A percentile compares a stretch with the other conserved stretches of the same genome.
Conservation (phyloP, 495 filamentous ascomycete genomes). For the Tuber melanosporum region DNA sequence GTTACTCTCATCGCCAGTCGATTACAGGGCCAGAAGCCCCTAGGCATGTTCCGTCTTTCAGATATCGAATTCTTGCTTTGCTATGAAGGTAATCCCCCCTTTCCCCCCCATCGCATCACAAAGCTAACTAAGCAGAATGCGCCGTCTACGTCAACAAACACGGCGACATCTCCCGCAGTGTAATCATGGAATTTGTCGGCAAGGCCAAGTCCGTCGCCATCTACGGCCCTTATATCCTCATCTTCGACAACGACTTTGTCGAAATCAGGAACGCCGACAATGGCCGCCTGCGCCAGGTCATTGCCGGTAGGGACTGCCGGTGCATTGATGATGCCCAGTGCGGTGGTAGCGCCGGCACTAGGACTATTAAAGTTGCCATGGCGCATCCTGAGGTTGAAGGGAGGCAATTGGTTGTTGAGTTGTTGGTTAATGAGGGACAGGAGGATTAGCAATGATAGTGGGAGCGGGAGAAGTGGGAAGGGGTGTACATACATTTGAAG, state of each 20-base stretch:
- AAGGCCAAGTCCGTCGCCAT: constrained; percentile 68
- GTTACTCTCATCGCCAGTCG: constrained; percentile 73
- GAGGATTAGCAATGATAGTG: constrained; percentile 54
- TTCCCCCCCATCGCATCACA: neutral
- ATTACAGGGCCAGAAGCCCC: constrained; percentile 69
- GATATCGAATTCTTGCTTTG: constrained; percentile 89
- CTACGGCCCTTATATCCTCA: constrained; percentile 71
- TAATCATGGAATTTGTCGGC: constrained; percentile 97
- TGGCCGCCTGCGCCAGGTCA: constrained; percentile 85
- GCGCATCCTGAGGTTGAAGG: constrained; percentile 79
- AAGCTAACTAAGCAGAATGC: constrained; percentile 52
- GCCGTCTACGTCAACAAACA: constrained; percentile 98
- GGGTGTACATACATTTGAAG: constrained; percentile 3
- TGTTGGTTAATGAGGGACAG: constrained; percentile 91
- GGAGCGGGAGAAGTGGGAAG: neutral
- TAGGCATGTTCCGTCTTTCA: constrained; percentile 94
- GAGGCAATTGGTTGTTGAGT: constrained; percentile 79
- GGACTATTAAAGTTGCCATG: constrained; percentile 89
- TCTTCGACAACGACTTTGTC: constrained; percentile 84
- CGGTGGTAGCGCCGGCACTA: constrained; percentile 35
- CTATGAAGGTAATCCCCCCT: constrained; percentile 52
- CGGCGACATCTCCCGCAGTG: constrained; percentile 81
- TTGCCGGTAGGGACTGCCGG: constrained; percentile 78
- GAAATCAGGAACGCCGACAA: constrained; percentile 97
- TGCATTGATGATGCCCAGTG: constrained; percentile 68